A percentile compares a stretch with the other conserved stretches of the same genome.
These are phyloP conservation scores for Polytolypa hystricis DNA, from an alignment of 2,329 filamentous ascomycete genomes.

Conservation along the genomic window DNA sequence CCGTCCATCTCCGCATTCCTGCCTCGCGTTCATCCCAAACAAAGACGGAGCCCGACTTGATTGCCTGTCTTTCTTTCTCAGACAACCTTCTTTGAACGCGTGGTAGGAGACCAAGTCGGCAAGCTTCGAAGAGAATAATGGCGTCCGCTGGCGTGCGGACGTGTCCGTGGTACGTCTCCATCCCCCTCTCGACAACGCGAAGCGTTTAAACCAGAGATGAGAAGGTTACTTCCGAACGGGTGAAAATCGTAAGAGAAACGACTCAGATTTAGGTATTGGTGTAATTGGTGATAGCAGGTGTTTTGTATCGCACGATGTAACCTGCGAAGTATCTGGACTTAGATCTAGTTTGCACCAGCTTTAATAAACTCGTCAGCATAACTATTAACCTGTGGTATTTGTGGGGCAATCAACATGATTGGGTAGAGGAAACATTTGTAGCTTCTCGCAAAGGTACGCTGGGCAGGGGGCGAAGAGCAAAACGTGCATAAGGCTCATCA, in stretches of 20 bases:
- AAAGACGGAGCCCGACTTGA: slow-evolving; percentile 92
- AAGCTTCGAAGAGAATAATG: slow-evolving; percentile 97
- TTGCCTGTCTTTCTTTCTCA: slow-evolving; percentile 93
- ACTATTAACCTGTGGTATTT: too few relatives aligned
- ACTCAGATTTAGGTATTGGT: background rate
- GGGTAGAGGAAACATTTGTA: too few relatives aligned
- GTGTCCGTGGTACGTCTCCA: slow-evolving; percentile 95
- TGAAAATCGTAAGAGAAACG: background rate
- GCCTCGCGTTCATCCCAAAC: slow-evolving; percentile 99
- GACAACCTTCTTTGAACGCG: slow-evolving; percentile 86
- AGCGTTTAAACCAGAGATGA: background rate
- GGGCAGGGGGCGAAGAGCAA: too few relatives aligned
- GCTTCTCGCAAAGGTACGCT: too few relatives aligned
- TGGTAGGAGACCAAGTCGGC: slow-evolving; percentile 75
- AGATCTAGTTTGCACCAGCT: background rate
- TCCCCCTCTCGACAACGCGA: slow-evolving; percentile 26
- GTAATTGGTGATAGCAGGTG: background rate
- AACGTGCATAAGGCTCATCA: too few relatives aligned
- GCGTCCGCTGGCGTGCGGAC: slow-evolving; percentile 94
- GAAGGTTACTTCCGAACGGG: background rate
- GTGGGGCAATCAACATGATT: too few relatives aligned
- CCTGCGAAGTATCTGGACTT: background rate
- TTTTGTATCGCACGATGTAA: background rate
- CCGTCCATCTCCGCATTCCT: slow-evolving; percentile 96
- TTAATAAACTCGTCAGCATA: background rate